Evolutionary conservation across 2,329 filamentous ascomycete species (phyloP).

Genomic region (Teratosphaeria pseudoeucalypti): DNA sequence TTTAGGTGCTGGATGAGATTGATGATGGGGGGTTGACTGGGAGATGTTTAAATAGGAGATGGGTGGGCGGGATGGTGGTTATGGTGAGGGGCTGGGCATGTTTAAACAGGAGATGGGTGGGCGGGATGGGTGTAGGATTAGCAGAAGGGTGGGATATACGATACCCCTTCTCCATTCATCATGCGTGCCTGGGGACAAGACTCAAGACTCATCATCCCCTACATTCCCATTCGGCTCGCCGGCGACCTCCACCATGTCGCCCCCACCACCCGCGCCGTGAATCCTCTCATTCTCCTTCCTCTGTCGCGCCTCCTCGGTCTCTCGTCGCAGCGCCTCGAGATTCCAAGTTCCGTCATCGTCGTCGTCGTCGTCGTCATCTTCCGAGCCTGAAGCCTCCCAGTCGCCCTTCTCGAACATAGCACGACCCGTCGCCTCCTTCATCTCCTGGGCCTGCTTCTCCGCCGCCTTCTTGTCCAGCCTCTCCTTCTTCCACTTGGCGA

Average conservation of each 20-base stretch:
- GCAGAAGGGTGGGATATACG: too few relatives aligned
- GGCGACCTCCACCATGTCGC: slow-evolving; percentile 1
- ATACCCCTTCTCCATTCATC: too few relatives aligned
- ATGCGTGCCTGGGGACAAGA: not conserved
- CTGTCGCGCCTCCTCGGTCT: slow-evolving; percentile 68
- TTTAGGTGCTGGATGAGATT: too few relatives aligned
- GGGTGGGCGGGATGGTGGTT: too few relatives aligned
- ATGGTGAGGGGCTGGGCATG: too few relatives aligned
- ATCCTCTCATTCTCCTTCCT: slow-evolving; percentile 68
- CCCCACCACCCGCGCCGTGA: not conserved
- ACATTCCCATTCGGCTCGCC: slow-evolving; percentile 5
- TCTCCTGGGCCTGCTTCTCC: slow-evolving; percentile 77
- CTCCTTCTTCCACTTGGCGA: slow-evolving; percentile 95
- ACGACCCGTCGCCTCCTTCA: slow-evolving; percentile 91
- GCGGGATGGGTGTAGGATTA: too few relatives aligned
- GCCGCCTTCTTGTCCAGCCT: slow-evolving; percentile 91
- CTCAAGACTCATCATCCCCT: not conserved
- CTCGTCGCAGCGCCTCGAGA: slow-evolving; percentile 66
- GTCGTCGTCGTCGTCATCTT: slow-evolving; percentile 51
- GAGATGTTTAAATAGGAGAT: too few relatives aligned
- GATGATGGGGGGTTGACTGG: too few relatives aligned
- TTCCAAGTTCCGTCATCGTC: slow-evolving; percentile 57
- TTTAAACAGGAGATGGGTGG: too few relatives aligned
- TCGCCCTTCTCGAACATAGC: slow-evolving; percentile 95
- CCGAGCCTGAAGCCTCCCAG: slow-evolving; percentile 60